Percentiles rank a stretch among this genome's conserved stretches.
Evolutionary conservation across 2,329 filamentous ascomycete species (phyloP).

Genomic region (Fusarium sp.): DNA sequence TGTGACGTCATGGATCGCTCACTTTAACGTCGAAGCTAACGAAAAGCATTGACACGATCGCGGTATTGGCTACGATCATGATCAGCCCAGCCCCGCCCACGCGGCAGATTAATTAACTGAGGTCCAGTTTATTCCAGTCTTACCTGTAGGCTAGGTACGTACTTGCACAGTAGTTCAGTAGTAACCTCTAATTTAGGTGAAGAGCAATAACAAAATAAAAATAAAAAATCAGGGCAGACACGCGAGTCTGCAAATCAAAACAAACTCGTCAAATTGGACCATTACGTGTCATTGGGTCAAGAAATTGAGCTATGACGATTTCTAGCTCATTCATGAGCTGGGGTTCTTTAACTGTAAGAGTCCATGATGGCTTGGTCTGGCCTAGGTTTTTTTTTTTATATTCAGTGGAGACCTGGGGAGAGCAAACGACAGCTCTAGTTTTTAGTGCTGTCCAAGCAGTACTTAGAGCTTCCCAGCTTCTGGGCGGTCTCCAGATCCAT

Average conservation of each 20-base stretch:
- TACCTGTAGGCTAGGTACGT: background rate
- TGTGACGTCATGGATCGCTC: constrained; percentile 48
- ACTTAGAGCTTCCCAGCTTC: constrained; percentile 18
- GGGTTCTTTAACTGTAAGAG: constrained; percentile 12
- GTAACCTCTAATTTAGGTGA: too few relatives aligned
- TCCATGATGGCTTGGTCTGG: constrained; percentile 31
- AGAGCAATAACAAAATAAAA: background rate
- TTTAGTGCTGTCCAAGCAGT: constrained; percentile 10
- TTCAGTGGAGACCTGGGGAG: constrained; percentile 36
- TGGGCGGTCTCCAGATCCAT: constrained; percentile 20
- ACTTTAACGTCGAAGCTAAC: constrained; percentile 29
- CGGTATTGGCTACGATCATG: constrained; percentile 32
- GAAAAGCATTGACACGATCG: constrained; percentile 36
- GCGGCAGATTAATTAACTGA: constrained; percentile 2
- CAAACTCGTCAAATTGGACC: constrained; percentile 20
- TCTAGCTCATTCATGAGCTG: constrained; percentile 14
- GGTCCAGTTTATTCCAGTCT: background rate
- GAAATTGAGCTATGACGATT: constrained; percentile 32
- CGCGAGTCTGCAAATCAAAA: constrained; percentile 8
- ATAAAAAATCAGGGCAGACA: constrained; percentile 33
- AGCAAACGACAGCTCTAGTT: constrained; percentile 4
- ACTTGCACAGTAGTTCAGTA: too few relatives aligned
- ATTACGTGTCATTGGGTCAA: constrained; percentile 37
- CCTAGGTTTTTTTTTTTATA: background rate
- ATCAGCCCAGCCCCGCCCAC: constrained; percentile 38